Percentiles rank a stretch among this genome's conserved stretches.
These are phyloP conservation scores for Aurantiochytrium sp. DNA, from an alignment of 108 stramenopile species.

Conservation along the genomic window DNA sequence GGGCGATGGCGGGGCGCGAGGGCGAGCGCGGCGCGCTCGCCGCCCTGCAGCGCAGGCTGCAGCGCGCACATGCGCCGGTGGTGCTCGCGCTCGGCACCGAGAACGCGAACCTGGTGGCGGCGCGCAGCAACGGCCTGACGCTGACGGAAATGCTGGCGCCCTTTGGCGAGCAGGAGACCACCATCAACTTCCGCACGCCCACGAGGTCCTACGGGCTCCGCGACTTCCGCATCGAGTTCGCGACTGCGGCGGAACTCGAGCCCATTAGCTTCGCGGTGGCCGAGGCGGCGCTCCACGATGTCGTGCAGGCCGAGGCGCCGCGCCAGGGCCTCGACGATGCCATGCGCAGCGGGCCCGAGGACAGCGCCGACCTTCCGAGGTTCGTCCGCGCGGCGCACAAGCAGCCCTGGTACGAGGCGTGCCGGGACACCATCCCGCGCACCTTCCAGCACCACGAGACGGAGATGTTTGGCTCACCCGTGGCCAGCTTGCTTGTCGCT, in stretches of 20 bases:
- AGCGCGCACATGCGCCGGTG: neutral
- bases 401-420: neutral
- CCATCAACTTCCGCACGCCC: neutral
- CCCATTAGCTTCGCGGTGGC: neutral
- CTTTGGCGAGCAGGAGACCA: neutral
- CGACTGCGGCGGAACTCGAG: neutral
- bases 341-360: neutral
- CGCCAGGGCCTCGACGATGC: neutral
- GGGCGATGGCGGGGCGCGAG: neutral
- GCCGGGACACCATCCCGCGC: neutral
- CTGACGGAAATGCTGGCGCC: neutral
- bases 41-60: neutral
- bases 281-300: neutral
- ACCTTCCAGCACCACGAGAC: conserved; percentile 13
- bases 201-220: neutral
- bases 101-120: neutral
- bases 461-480: neutral
- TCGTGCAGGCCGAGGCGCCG: neutral
- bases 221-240: neutral
- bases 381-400: neutral
- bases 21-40: neutral
- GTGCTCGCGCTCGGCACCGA: neutral
- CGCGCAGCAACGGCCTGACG: neutral
- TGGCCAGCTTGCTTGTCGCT: neutral
- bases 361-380: neutral